Percentiles rank a stretch among this genome's conserved stretches.
Conservation (phyloP, 495 filamentous ascomycete genomes). For the Xylaria bambusicola region DNA sequence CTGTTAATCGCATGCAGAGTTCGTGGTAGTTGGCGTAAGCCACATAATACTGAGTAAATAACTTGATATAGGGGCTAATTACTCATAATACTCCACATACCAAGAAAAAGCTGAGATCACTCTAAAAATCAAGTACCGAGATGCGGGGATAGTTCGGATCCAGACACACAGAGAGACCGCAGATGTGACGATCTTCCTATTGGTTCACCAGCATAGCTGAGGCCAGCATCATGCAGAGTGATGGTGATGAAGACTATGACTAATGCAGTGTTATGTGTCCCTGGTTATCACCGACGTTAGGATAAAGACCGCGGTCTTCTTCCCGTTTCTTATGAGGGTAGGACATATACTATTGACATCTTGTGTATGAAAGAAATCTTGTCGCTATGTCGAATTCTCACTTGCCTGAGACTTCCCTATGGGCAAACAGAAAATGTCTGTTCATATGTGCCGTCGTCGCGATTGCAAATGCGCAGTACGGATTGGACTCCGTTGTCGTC, state of each 20-base stretch:
- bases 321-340: not conserved
- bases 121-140: constrained; percentile 28
- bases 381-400: constrained; percentile 19
- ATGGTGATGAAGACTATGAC: not conserved
- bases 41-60: too few species aligned
- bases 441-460: constrained; percentile 42
- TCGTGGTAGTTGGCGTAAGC: too few species aligned
- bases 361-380: not conserved
- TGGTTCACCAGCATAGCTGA: not conserved
- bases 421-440: constrained; percentile 43
- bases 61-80: too few species aligned
- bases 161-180: not conserved
- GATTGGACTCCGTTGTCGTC: constrained; percentile 44
- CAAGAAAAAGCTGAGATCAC: not conserved
- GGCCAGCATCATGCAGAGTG: not conserved
- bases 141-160: constrained; percentile 23
- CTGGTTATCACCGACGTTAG: not conserved
- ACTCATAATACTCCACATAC: too few species aligned
- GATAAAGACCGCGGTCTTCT: not conserved
- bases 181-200: not conserved
- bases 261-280: too few species aligned
- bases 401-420: constrained; percentile 41
- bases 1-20: too few species aligned
- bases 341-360: not conserved
- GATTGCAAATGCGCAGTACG: constrained; percentile 48